phyloP scores from a whole-genome alignment of 1,284 basidiomycete genomes.

The Dichomitus squalens region DNA sequence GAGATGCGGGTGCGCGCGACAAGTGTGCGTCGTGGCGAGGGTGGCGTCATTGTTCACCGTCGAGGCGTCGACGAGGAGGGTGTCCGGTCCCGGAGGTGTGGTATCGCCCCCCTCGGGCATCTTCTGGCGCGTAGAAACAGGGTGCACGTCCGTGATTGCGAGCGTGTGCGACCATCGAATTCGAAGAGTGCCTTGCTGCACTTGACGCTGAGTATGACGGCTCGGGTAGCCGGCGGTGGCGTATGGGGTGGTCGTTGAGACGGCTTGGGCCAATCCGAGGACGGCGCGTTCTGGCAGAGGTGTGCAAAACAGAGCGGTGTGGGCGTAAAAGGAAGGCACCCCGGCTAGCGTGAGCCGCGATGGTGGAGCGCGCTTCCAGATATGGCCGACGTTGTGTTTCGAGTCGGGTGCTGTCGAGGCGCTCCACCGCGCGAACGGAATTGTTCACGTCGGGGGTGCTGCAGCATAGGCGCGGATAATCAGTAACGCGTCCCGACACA shows the following conservation, averaged over 20 bases:
- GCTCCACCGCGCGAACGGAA: constrained; percentile 4
- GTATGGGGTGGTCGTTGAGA: too few species aligned
- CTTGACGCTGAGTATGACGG: too few species aligned
- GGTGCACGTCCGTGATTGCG: background rate
- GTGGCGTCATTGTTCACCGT: background rate
- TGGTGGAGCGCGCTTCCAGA: background rate
- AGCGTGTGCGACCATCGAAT: background rate
- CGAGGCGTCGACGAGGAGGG: background rate
- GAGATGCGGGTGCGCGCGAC: background rate
- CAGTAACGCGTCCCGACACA: too few species aligned
- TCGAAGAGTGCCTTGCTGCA: background rate
- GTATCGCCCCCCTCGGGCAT: background rate
- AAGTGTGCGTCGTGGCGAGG: background rate
- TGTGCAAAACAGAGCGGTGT: background rate
- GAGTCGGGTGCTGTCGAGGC: constrained; percentile 5
- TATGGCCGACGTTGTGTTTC: background rate
- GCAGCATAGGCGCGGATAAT: too few species aligned
- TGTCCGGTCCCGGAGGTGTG: background rate
- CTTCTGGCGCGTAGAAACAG: background rate
- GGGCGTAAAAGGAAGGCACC: background rate
- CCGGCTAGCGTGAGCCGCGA: constrained; percentile 1
- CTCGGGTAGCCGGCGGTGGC: too few species aligned
- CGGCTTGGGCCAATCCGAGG: too few species aligned
- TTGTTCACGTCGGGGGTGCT: background rate
- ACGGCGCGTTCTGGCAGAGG: too few species aligned